Base-by-base conservation (phyloP, 2,329 filamentous ascomycete genomes). In the Talaromyces atroroseus region DNA sequence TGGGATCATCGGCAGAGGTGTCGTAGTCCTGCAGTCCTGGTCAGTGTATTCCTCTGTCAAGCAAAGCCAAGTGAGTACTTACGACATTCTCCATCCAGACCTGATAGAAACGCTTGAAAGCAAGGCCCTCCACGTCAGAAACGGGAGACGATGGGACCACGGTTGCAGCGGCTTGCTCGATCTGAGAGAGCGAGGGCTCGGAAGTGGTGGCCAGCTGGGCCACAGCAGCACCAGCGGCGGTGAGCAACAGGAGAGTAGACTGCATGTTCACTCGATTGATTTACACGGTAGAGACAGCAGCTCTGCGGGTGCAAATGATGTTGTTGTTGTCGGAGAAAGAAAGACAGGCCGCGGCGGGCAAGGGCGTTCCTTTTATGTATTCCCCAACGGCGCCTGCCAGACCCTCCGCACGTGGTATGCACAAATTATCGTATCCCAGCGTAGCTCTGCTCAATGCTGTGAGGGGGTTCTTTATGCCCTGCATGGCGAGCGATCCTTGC, bases 11-110 rank as follows among this genome's bases (percentile, higher is more conserved):
- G 50, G 77, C 76, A 4, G 87, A 82, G 66, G 86, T 82, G 57
- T 82, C 78, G 64, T 82, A 91, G 70, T 82, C 79, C 68, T 66
- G 73, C 72, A 46, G 16, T 32, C 23, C 78, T 78, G 6, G 56
- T 49, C n/a, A 45, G 20, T 11, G 18, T 16, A 4, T 36, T 29
- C 8, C 26, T 29, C 5, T 29, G 26, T 29, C 26, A 29, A 29
- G 7, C n/a, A 6, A 3, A 2, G 7, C 26, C 5, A 36, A 12
- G 26, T 29, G 16, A 49, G 14, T 26, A 62, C 86, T 56, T 58
- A 71, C 80, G 44, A 86, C 88, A 68, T 92, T 92, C 74, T 92
- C 89, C 38, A 90, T 80, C 85, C 86, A 92, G 70, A 92, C 84
- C 58, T 85, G 81, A 54, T 83, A 83, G 60, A 89, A 82, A 21